Evolutionary conservation across 345 rosid genomes (phyloP), one percentile per base, ranked within the genome.

Genomic region (Camelina neglecta): DNA sequence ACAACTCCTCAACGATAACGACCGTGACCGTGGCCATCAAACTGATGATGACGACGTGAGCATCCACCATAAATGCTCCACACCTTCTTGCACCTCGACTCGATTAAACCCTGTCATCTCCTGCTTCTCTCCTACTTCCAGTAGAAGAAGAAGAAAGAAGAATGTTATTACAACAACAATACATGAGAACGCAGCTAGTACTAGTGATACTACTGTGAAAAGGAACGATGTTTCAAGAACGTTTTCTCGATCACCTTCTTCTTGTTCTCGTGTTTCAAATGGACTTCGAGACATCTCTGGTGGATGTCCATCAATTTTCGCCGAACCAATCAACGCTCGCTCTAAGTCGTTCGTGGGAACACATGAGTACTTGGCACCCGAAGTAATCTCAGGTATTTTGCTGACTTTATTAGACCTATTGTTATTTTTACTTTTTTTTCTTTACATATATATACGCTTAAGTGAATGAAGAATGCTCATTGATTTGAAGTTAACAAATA

Each of bases 311-410:
- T 90, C 88, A 60, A 41, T 94, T 74, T 88, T 94, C 49, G 93
- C 92, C 0, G 98, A 94, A 71, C 97, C 97, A 5, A 81, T 87
- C 64, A 83, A 84, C 5, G 93, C 94, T 20, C 78, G 86, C 38
- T 94, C 98, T 7, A 90, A 85, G 71, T 91, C 97, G 1, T 94
- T 94, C 13, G 97, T 94, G 0, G 98, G 97, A 3, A 93, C 98
- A 31, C 97, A 93, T 81, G 98, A 93, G 86, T 91, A 91, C 84
- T 82, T 93, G 29, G 98, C 97, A 3, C 98, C 98, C 9, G 97
- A 93, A 75, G 96, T 93, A 47, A 94, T 94, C 20, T 91, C 98
- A 35, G 76, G 81, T 61, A 60, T 38, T n/a, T 8, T 33, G 20
- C 23, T n/a, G 1, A n/a, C 23, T 18, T n/a, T 1, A 31, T 54